Percentiles rank a stretch among this genome's conserved stretches.
phyloP scores from a whole-genome alignment of 2,329 filamentous ascomycete genomes.

The Scolecobasidium constrictum region DNA sequence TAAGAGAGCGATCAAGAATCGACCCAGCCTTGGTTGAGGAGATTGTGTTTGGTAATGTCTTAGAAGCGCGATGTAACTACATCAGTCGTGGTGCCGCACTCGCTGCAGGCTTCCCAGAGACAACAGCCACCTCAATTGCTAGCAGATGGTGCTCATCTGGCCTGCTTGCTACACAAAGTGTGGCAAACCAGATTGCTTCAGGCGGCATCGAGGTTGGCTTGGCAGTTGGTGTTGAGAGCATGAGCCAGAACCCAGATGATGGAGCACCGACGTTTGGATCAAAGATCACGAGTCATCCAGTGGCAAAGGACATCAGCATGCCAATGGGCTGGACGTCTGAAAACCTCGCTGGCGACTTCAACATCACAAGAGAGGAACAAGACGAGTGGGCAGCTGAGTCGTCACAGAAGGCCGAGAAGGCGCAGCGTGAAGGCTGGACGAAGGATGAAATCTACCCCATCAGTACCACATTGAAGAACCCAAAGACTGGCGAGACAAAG shows the following conservation, averaged over 20 bases:
- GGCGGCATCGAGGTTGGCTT: conserved; percentile 95
- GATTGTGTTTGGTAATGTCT: conserved; percentile 81
- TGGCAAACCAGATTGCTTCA: conserved; percentile 80
- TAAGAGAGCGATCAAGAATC: conserved; percentile 59
- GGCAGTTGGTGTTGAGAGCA: conserved; percentile 95
- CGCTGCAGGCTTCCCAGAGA: conserved; percentile 81
- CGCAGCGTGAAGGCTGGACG: conserved; percentile 80
- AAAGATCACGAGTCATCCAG: conserved; percentile 64
- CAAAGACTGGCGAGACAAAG: conserved; percentile 78
- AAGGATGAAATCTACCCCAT: conserved; percentile 83
- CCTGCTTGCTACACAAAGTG: conserved; percentile 83
- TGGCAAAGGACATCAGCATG: conserved; percentile 92
- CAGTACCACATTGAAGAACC: conserved; percentile 78
- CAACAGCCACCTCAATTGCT: conserved; percentile 69
- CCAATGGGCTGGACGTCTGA: conserved; percentile 92
- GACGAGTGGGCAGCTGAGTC: conserved; percentile 87
- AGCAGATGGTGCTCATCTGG: conserved; percentile 94
- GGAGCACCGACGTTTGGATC: conserved; percentile 71
- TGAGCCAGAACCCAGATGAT: conserved; percentile 62
- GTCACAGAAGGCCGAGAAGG: conserved; percentile 79
- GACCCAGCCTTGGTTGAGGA: conserved; percentile 84
- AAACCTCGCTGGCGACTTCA: conserved; percentile 81
- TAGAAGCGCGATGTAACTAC: conserved; percentile 63
- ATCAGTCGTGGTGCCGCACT: conserved; percentile 48
- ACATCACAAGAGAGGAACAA: conserved; percentile 61